A percentile compares a stretch with the other conserved stretches of the same genome.
Evolutionary conservation across 768 basidiomycete species (phyloP).

Genomic region (Pisolithus tinctorius): DNA sequence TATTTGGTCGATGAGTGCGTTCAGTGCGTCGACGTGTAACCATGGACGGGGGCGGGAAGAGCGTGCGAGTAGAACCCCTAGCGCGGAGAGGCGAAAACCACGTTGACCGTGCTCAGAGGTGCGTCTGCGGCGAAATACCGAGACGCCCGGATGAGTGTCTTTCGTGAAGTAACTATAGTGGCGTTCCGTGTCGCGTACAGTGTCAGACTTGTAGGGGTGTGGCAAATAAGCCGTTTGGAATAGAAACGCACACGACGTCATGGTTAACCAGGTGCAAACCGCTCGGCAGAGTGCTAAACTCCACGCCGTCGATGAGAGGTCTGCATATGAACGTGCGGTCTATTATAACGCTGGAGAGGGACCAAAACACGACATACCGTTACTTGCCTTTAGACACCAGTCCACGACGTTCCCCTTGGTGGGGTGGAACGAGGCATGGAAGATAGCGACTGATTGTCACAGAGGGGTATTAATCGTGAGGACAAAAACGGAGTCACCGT

Average conservation of each 20-base stretch:
- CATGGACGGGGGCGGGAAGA: slow-evolving; percentile 68
- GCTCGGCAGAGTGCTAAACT: slow-evolving; percentile 78
- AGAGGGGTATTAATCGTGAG: not conserved
- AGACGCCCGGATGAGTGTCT: slow-evolving; percentile 61
- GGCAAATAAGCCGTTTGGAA: not conserved
- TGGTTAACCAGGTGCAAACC: slow-evolving; percentile 74
- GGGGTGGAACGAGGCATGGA: slow-evolving; percentile 80
- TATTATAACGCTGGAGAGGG: not conserved
- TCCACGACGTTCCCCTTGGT: slow-evolving; percentile 76
- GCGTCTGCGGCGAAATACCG: slow-evolving; percentile 62
- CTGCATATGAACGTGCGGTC: slow-evolving; percentile 26
- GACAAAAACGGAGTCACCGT: slow-evolving; percentile 1
- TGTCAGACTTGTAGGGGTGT: slow-evolving; percentile 4
- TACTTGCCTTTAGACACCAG: slow-evolving; percentile 67
- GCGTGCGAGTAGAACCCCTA: slow-evolving; percentile 66
- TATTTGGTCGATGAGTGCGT: slow-evolving; percentile 48
- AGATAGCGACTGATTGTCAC: slow-evolving; percentile 58
- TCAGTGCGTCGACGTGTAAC: slow-evolving; percentile 61
- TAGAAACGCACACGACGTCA: slow-evolving; percentile 64
- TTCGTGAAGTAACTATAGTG: slow-evolving; percentile 63
- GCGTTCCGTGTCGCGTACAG: not conserved
- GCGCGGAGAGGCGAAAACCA: slow-evolving; percentile 72
- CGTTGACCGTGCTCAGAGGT: slow-evolving; percentile 69
- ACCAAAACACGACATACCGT: slow-evolving; percentile 38
- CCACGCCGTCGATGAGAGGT: slow-evolving; percentile 63